Evolutionary conservation across 495 filamentous ascomycete genomes (phyloP).

Genomic region (Penicillium argentinense): DNA sequence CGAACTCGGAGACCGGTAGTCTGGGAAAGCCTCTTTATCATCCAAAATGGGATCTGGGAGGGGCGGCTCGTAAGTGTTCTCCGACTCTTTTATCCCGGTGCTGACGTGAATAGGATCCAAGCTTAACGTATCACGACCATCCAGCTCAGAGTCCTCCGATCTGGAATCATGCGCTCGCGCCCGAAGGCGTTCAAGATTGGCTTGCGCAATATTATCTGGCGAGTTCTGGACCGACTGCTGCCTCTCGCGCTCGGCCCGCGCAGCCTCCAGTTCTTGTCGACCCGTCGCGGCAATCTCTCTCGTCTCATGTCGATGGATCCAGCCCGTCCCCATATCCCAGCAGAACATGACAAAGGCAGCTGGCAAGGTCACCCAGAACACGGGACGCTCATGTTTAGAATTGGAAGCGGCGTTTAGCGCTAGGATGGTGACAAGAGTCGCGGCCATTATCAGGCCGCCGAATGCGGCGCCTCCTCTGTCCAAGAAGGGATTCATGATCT

Average conservation of each 20-base stretch:
- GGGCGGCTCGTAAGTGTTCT: conserved; percentile 1
- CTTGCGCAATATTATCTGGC: background rate
- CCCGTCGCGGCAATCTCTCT: conserved; percentile 58
- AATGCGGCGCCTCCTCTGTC: conserved; percentile 62
- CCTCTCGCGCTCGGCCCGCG: conserved; percentile 34
- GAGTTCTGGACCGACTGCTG: conserved; percentile 4
- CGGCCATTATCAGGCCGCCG: conserved; percentile 59
- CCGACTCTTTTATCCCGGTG: background rate
- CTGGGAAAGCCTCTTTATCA: conserved; percentile 14
- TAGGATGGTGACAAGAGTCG: conserved; percentile 58
- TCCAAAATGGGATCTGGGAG: conserved; percentile 9
- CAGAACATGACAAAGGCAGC: conserved; percentile 62
- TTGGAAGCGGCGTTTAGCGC: conserved; percentile 57
- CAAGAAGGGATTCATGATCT: conserved; percentile 70
- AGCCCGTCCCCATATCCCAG: conserved; percentile 60
- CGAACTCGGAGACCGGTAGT: background rate
- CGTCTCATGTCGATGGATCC: conserved; percentile 56
- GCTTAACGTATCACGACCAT: no score
- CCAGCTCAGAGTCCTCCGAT: no score
- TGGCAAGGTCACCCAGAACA: conserved; percentile 62
- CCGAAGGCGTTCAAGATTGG: background rate
- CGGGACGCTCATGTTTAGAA: conserved; percentile 33
- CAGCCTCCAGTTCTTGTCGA: conserved; percentile 47
- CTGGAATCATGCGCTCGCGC: background rate
- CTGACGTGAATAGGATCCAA: background rate